Percentiles rank a stretch among this genome's conserved stretches.
Conservation (phyloP, 306 rosid species). For the Chamaecrista fasciculata region DNA sequence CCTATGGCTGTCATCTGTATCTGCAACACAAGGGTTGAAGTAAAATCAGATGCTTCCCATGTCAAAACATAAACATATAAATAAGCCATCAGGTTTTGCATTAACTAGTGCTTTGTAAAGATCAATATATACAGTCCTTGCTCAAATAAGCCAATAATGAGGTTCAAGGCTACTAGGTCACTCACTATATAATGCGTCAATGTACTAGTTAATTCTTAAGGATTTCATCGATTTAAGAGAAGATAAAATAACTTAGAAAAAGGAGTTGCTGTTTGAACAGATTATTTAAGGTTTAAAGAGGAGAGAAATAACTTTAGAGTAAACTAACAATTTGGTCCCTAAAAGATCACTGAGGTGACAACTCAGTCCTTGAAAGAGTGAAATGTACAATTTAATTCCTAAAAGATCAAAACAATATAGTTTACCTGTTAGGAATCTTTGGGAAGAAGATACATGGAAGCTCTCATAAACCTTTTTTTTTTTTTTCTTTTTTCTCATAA, state of each 20-base stretch:
- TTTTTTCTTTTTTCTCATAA: too few species aligned
- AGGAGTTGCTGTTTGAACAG: background rate
- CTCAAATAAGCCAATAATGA: background rate
- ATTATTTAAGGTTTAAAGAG: background rate
- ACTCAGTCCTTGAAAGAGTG: too few species aligned
- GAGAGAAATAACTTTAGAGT: too few species aligned
- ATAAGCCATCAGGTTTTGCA: background rate
- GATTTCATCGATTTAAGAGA: too few species aligned
- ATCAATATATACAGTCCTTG: background rate
- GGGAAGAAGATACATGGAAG: too few species aligned
- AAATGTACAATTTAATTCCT: too few species aligned
- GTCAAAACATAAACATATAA: background rate
- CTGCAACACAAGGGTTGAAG: constrained; percentile 44
- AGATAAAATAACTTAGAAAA: background rate
- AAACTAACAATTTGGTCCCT: too few species aligned
- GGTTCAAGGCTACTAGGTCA: background rate
- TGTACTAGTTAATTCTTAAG: too few species aligned
- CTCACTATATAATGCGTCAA: background rate
- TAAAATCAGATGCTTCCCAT: background rate
- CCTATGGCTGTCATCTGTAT: constrained; percentile 83
- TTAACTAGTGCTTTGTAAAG: background rate
- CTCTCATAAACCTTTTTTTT: too few species aligned
- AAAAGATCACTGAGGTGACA: too few species aligned
- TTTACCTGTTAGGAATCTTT: too few species aligned
- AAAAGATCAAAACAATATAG: too few species aligned